Percentiles rank a stretch among this genome's conserved stretches.
Conservation (phyloP, 1,284 basidiomycete species). For the Gomphus bonarii region DNA sequence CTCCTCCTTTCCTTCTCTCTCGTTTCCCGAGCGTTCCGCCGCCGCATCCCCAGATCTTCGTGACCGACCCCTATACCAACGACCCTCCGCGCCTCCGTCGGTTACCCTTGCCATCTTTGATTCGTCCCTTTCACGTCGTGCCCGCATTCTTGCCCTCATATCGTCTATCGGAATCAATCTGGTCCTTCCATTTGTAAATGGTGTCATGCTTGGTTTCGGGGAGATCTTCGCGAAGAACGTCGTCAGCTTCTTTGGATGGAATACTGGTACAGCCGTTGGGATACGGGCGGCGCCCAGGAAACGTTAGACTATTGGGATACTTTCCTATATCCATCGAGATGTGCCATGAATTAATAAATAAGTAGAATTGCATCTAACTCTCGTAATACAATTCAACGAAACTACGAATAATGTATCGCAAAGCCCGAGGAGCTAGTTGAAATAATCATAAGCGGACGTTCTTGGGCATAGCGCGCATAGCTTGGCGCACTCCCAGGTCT, state of each 20-base stretch:
- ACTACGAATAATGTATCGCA: neutral
- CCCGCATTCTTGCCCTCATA: slow-evolving; percentile 61
- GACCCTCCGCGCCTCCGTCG: slow-evolving; percentile 33
- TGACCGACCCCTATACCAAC: slow-evolving; percentile 17
- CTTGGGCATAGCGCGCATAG: slow-evolving; percentile 53
- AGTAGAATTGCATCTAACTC: neutral
- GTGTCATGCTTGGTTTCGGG: slow-evolving; percentile 96
- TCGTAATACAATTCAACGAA: neutral
- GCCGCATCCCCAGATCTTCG: slow-evolving; percentile 20
- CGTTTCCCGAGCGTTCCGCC: slow-evolving; percentile 14
- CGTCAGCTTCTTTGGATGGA: slow-evolving; percentile 51
- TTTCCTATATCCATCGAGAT: neutral
- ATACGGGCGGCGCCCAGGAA: slow-evolving; percentile 18
- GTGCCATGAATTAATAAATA: neutral
- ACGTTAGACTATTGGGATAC: neutral
- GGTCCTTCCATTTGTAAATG: slow-evolving; percentile 90
- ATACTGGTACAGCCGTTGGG: slow-evolving; percentile 26
- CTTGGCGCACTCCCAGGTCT: slow-evolving; percentile 62
- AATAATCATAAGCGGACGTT: slow-evolving; percentile 36
- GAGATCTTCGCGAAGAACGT: slow-evolving; percentile 94
- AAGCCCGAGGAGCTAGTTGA: neutral
- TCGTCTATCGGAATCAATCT: slow-evolving; percentile 89
- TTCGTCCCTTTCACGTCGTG: slow-evolving; percentile 47
- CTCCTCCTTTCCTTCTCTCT: slow-evolving; percentile 17
- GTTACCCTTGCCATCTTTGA: slow-evolving; percentile 79